Base-by-base conservation (phyloP, 495 filamentous ascomycete genomes). In the Elasticomyces elasticus region DNA sequence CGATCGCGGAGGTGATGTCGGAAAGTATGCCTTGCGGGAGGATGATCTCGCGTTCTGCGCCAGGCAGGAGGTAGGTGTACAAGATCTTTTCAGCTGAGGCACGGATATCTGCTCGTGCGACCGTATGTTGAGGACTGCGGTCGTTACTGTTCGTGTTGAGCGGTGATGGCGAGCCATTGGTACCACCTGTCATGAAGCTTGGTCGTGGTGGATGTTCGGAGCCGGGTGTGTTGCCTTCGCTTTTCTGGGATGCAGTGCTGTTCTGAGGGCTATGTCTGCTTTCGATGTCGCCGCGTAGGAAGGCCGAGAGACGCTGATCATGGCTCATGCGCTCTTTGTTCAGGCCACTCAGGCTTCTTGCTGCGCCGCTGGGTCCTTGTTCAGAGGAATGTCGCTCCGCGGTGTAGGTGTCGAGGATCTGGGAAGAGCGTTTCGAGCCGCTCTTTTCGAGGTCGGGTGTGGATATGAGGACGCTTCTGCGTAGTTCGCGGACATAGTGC, bases 41-140 rank as follows among this genome's bases (percentile, higher is more conserved):
- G 38, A 87, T 86, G 60, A 98, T 96, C 70, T 98, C 92, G 54
- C 92, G 82, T 71, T 98, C 94, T 0, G 94, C 83, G 24, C 89
- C 89, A 0, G 87, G 88, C 5, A 98, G 80, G 6, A 98, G 74
- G 67, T 86, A 98, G 0, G 90, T 96, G 71, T 94, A 97, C 23
- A 98, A 81, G 38, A 98, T 95, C 76, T 94, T 96, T 68, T 97
- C 91, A 0, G 94, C 94, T 19, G 89, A 95, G 23, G 87, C 85
- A 51, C 88, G 79, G 50, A 98, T 88, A 64, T 98, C 92, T 23
- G 83, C 76, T 17, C 92, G 79, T 3, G 83, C 80, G 15, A 96
- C 89, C 0, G 86, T 86, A 62, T 94, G 87, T 11, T 64, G 59
- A 0, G 64, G 61, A 31, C 54, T 59, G 48, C 15, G 30, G 27